phyloP scores from a whole-genome alignment of 352 stramenopile species.

The Phytopythium ostracodes region DNA sequence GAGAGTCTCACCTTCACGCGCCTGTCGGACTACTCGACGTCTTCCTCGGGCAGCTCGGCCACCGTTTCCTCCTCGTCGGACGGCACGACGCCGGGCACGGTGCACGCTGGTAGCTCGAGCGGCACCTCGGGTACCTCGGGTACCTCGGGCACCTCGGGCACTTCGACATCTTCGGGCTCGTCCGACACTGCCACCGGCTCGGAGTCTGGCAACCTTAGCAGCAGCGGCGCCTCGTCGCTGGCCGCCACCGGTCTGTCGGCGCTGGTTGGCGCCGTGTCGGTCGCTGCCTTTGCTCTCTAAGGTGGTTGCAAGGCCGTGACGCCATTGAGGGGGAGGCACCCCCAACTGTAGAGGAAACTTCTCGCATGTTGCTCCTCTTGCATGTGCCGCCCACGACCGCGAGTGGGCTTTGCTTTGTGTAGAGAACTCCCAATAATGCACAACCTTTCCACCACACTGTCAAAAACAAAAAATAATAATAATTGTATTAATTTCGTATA shows the following conservation, averaged over 20 bases:
- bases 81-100: conserved; percentile 13
- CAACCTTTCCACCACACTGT: no score
- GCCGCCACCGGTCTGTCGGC: conserved; percentile 14
- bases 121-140: conserved; percentile 15
- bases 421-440: no score
- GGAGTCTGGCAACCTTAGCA: conserved; percentile 3
- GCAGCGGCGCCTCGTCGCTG: conserved; percentile 4
- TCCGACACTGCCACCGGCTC: background rate
- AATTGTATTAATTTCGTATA: no score
- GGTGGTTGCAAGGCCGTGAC: background rate
- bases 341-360: background rate
- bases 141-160: conserved; percentile 15
- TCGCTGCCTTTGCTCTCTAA: conserved; percentile 7
- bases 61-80: conserved; percentile 6
- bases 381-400: background rate
- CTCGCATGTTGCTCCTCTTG: background rate
- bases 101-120: conserved; percentile 12
- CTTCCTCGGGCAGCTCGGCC: conserved; percentile 20
- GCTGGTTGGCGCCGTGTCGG: conserved; percentile 21
- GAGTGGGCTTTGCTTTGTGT: background rate
- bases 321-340: background rate
- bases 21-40: conserved; percentile 17
- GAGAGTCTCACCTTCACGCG: conserved; percentile 50
- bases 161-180: conserved; percentile 18
- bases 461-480: no score